A percentile compares a stretch with the other conserved stretches of the same genome.
Conservation (phyloP, 805 yeast genomes). For the Wickerhamiella musiphila region DNA sequence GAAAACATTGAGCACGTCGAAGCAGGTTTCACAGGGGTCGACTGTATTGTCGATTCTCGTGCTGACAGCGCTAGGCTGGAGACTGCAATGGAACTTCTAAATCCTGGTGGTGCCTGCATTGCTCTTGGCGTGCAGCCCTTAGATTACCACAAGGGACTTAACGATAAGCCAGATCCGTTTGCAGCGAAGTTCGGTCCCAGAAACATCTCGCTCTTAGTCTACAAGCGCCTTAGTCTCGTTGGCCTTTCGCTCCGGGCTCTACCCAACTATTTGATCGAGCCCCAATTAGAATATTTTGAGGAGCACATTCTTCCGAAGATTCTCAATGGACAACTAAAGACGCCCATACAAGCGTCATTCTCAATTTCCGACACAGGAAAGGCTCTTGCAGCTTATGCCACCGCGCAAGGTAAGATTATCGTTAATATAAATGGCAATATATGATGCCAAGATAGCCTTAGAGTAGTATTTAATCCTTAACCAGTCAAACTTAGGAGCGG, state of each 20-base stretch:
- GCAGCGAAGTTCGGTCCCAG: constrained; percentile 11
- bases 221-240: constrained; percentile 16
- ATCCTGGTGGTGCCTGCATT: constrained; percentile 18
- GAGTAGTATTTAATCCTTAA: too few species aligned
- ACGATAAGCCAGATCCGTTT: background rate
- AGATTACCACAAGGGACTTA: too few species aligned
- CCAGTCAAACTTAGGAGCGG: too few species aligned
- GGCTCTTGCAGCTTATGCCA: constrained; percentile 18
- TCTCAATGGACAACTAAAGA: constrained; percentile 13
- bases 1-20: constrained; percentile 21
- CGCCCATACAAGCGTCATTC: constrained; percentile 14
- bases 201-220: constrained; percentile 7
- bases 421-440: constrained; percentile 3
- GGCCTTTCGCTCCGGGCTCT: constrained; percentile 21
- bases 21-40: constrained; percentile 11
- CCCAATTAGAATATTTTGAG: constrained; percentile 14
- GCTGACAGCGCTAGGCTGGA: too few species aligned
- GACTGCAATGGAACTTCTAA: constrained; percentile 14
- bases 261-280: constrained; percentile 15
- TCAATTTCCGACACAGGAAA: constrained; percentile 12
- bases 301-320: constrained; percentile 16
- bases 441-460: too few species aligned
- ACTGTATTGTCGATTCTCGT: too few species aligned
- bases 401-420: constrained; percentile 18
- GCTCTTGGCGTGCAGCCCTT: constrained; percentile 13